These are phyloP conservation scores for Pseudogymnoascus sp. DNA, from an alignment of 2,329 filamentous ascomycete species.

Conservation along the genomic window DNA sequence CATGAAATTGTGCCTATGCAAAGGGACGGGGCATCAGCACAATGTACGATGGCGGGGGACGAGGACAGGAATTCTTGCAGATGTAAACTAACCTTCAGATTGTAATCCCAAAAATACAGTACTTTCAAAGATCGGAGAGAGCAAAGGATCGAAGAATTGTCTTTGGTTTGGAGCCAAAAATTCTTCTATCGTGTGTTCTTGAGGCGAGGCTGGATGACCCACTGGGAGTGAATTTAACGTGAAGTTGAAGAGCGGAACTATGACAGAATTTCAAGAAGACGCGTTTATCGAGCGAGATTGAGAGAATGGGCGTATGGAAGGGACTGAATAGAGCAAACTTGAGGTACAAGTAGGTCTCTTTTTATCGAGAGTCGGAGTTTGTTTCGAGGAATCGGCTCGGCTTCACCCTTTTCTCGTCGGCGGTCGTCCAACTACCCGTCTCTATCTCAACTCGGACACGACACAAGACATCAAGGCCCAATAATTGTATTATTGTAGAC, in stretches of 20 bases:
- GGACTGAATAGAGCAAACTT: neutral
- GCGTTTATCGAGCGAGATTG: neutral
- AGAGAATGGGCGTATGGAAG: constrained; percentile 7
- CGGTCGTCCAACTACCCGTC: constrained; percentile 2
- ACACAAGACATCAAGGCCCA: constrained; percentile 9
- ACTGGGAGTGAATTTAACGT: constrained; percentile 7
- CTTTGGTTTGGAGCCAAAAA: neutral
- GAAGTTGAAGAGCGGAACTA: constrained; percentile 4
- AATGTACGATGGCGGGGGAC: constrained; percentile 5
- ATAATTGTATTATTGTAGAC: neutral
- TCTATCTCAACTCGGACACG: constrained; percentile 8
- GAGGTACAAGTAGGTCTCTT: neutral
- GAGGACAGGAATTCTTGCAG: neutral
- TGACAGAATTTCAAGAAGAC: constrained; percentile 3
- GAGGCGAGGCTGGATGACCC: constrained; percentile 8
- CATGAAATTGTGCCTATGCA: constrained; percentile 26
- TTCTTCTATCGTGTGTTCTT: constrained; percentile 5
- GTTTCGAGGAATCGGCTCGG: neutral
- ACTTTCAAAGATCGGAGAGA: constrained; percentile 1
- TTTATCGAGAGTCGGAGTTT: neutral
- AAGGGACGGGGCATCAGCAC: constrained; percentile 15
- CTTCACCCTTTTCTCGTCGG: constrained; percentile 2
- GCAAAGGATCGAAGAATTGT: constrained; percentile 2
- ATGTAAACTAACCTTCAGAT: neutral
- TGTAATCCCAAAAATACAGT: neutral